Evolutionary conservation across 176 grass and related monocot genomes (phyloP).

Genomic region (Triticum dicoccoides): DNA sequence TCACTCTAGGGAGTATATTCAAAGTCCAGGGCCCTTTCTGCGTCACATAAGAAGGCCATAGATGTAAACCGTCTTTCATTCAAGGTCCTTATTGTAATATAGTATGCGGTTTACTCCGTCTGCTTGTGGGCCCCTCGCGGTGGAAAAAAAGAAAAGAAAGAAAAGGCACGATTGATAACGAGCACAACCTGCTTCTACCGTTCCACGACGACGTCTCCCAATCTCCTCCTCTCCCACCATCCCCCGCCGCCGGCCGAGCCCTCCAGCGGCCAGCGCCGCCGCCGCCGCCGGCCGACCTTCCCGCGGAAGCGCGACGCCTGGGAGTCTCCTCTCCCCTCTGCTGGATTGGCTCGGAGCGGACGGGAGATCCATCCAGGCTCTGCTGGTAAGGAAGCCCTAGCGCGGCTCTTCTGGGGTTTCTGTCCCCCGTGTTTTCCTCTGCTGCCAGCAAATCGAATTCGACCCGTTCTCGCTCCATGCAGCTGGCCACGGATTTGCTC

Average conservation of each 20-base stretch:
- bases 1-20: too few species aligned
- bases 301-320: neutral
- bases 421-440: neutral
- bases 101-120: neutral
- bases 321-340: neutral
- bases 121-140: neutral
- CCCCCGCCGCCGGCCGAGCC: constrained; percentile 6
- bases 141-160: neutral
- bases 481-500: neutral
- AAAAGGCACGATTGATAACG: constrained; percentile 16
- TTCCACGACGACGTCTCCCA: constrained; percentile 1
- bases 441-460: neutral
- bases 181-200: constrained; percentile 3
- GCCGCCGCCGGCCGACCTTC: neutral
- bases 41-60: neutral
- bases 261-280: neutral
- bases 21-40: neutral
- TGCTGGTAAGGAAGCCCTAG: neutral
- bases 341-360: neutral
- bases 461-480: neutral
- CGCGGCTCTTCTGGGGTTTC: neutral
- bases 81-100: neutral
- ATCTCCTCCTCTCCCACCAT: neutral
- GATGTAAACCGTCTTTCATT: neutral
- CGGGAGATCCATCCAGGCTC: neutral